phyloP scores from a whole-genome alignment of 768 basidiomycete genomes.

The Pholiota molesta region DNA sequence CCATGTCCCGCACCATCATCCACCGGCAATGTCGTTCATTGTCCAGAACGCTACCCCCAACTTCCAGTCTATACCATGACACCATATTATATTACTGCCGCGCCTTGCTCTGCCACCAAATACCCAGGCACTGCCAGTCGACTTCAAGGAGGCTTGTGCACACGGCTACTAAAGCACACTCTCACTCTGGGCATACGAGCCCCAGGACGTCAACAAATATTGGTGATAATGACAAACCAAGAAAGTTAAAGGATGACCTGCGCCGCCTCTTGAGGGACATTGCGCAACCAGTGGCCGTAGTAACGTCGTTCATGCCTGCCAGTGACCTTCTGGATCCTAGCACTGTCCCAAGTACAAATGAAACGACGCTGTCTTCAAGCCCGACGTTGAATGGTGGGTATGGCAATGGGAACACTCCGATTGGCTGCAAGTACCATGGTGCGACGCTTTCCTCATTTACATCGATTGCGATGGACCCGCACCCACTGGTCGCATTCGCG shows the following conservation, averaged over 20 bases:
- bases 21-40: constrained; percentile 8
- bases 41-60: background rate
- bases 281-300: constrained; percentile 85
- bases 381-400: background rate
- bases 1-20: constrained; percentile 8
- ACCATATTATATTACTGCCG: background rate
- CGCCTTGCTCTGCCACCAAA: background rate
- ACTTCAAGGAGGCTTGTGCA: background rate
- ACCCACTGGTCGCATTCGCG: constrained; percentile 87
- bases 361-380: background rate
- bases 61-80: background rate
- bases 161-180: constrained; percentile 1
- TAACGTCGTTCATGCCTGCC: constrained; percentile 69
- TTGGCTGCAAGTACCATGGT: constrained; percentile 62
- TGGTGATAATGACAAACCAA: background rate
- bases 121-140: background rate
- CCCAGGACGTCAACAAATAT: background rate
- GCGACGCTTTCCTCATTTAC: constrained; percentile 94
- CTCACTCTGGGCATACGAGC: background rate
- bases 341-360: background rate
- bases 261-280: constrained; percentile 70
- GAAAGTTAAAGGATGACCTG: constrained; percentile 35
- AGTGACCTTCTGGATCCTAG: constrained; percentile 7
- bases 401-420: background rate
- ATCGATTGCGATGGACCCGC: constrained; percentile 87